Conservation (phyloP, 345 rosid species). For the Camelina hispida region DNA sequence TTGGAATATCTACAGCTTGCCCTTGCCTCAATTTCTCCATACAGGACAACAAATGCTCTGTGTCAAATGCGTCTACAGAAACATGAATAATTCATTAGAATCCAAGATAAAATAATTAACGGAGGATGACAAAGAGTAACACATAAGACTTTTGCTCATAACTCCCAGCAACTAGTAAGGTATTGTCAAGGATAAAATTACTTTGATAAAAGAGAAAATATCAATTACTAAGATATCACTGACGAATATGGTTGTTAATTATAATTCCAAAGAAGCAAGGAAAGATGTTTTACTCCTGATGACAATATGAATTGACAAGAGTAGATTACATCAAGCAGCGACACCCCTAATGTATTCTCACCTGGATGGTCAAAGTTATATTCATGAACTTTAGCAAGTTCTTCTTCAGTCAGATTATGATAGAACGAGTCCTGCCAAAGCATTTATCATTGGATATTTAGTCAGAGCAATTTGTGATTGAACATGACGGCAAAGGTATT, state of each 20-base stretch:
- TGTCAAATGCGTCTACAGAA: constrained; percentile 90
- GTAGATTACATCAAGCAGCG: constrained; percentile 25
- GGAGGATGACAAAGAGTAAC: constrained; percentile 12
- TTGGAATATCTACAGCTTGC: constrained; percentile 90
- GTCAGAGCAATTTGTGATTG: constrained; percentile 19
- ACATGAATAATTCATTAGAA: constrained; percentile 35
- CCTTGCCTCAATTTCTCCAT: constrained; percentile 93
- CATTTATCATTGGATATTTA: constrained; percentile 29
- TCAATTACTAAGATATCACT: constrained; percentile 7
- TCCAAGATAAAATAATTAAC: not conserved
- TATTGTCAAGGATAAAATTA: not conserved
- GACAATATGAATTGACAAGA: constrained; percentile 11
- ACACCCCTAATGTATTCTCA: constrained; percentile 54
- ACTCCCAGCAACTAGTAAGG: constrained; percentile 24
- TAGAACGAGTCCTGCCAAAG: constrained; percentile 98
- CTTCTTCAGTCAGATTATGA: constrained; percentile 86
- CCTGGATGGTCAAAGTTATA: constrained; percentile 99
- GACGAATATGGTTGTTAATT: constrained; percentile 1
- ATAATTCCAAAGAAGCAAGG: not conserved
- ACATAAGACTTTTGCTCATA: not conserved
- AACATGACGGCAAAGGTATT: constrained; percentile 5
- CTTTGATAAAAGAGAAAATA: constrained; percentile 3
- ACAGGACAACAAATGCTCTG: constrained; percentile 66
- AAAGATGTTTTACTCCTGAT: not conserved
- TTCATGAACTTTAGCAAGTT: constrained; percentile 84